Base-by-base conservation (phyloP, 257 asterid genomes). In the Jasminum sambac region DNA sequence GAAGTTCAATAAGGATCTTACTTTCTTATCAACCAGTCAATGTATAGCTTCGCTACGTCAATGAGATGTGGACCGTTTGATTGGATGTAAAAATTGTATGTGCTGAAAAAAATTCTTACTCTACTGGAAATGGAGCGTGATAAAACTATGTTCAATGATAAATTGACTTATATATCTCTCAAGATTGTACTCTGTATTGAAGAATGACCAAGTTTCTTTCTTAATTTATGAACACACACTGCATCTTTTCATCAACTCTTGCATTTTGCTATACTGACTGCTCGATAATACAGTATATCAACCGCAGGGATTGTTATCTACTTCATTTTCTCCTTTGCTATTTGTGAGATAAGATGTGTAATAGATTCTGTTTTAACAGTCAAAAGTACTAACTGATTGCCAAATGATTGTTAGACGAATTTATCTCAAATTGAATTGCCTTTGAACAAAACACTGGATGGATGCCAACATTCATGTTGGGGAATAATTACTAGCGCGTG, bases 1-100 rank as follows among this genome's bases (percentile, higher is more conserved):
- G 62, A 55, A 23, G 62, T 55, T 55, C 62, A 55, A 55, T 55
- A 55, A 55, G 44, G 62, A 55, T 55, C 11, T 14, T 23, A 48
- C 62, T 21, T 55, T 55, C 62, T 55, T 23, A 11, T 55, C 62
- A 23, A 4, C n/a, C 6, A 2, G 62, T 50, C 25, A 55, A 19
- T 55, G 34, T 11, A 23, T 13, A 3, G 60, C 8, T 8, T 50
- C 60, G n/a, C 13, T n/a, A 24, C 60, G 19, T 50, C 26, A 50
- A n/a, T 50, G 25, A n/a, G 25, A 5, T 50, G 8, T n/a, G 59
- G 5, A 52, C 26, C 61, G 0, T 55, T 55, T 55, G 11, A 55
- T 23, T 55, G 34, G 36, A 55, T 55, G 62, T 55, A 19, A 26
- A 1, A 8, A 19, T 19, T 13, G 10, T 55, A 30, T 1, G 9